Evolutionary conservation across 108 stramenopile genomes (phyloP).

Genomic region (Fragilaria radians): DNA sequence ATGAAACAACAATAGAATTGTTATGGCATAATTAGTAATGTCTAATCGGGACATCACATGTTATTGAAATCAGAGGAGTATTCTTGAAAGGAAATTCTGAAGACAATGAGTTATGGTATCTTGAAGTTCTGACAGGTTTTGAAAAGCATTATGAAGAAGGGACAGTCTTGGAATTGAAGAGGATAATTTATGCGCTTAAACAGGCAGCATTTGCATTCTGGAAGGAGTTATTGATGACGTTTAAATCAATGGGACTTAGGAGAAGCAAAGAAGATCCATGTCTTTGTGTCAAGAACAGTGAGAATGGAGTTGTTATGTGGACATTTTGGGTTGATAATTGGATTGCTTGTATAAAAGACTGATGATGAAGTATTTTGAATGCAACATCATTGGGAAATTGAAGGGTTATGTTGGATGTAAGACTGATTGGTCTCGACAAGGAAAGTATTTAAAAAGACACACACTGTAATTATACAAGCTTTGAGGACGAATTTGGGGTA

Average conservation of each 20-base stretch:
- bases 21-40: constrained; percentile 19
- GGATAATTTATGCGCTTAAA: constrained; percentile 29
- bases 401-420: constrained; percentile 40
- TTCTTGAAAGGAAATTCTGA: no score
- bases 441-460: constrained; percentile 14
- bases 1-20: constrained; percentile 12
- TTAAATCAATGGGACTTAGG: neutral
- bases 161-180: constrained; percentile 7
- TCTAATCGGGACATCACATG: constrained; percentile 12
- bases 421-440: constrained; percentile 6
- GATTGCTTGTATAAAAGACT: neutral
- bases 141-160: constrained; percentile 6
- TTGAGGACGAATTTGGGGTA: constrained; percentile 21
- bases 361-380: constrained; percentile 19
- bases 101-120: constrained; percentile 20
- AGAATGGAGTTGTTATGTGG: constrained; percentile 14
- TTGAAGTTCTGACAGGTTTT: constrained; percentile 11
- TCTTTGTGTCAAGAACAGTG: constrained; percentile 17
- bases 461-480: constrained; percentile 38
- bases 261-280: constrained; percentile 23
- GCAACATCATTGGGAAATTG: constrained; percentile 18
- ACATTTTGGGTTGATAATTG: constrained; percentile 38
- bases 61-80: no score
- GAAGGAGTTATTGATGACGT: constrained; percentile 8
- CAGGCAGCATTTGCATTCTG: constrained; percentile 30